A percentile compares a stretch with the other conserved stretches of the same genome.
Evolutionary conservation across 23 red algal species (phyloP).

Genomic region (Rhodosorus marinus): DNA sequence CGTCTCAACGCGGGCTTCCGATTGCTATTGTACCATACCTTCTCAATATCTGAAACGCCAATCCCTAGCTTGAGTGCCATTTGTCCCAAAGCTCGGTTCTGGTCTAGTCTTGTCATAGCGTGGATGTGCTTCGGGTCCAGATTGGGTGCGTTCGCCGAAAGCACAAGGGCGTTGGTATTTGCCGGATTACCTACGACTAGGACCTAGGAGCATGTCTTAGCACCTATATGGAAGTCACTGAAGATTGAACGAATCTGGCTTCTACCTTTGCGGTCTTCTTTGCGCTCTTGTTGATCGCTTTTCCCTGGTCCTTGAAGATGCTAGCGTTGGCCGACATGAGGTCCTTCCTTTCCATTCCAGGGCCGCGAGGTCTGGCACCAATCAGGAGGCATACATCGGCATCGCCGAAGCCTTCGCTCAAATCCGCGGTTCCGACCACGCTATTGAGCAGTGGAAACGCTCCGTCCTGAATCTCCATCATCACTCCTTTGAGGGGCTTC

Average conservation of each 20-base stretch:
- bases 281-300: conserved; percentile 51
- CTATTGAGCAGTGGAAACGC: conserved; percentile 82
- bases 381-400: conserved; percentile 55
- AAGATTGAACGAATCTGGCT: too few relatives aligned
- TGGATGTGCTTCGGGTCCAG: conserved; percentile 73
- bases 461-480: conserved; percentile 95
- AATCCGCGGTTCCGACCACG: conserved; percentile 50
- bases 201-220: conserved; percentile 16
- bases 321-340: conserved; percentile 72
- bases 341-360: conserved; percentile 77
- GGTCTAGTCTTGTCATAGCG: conserved; percentile 90
- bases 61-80: conserved; percentile 58
- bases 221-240: too few relatives aligned
- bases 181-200: conserved; percentile 89
- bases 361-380: conserved; percentile 59
- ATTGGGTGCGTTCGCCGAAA: conserved; percentile 78
- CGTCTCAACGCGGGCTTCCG: too few relatives aligned
- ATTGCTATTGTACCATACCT: too few relatives aligned
- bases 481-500: conserved; percentile 56
- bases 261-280: conserved; percentile 8
- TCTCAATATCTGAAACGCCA: conserved; percentile 68
- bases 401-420: conserved; percentile 86
- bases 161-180: conserved; percentile 82
- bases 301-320: conserved; percentile 91
- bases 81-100: conserved; percentile 58